Conservation (phyloP, 345 rosid species). For the Litchi chinensis region DNA sequence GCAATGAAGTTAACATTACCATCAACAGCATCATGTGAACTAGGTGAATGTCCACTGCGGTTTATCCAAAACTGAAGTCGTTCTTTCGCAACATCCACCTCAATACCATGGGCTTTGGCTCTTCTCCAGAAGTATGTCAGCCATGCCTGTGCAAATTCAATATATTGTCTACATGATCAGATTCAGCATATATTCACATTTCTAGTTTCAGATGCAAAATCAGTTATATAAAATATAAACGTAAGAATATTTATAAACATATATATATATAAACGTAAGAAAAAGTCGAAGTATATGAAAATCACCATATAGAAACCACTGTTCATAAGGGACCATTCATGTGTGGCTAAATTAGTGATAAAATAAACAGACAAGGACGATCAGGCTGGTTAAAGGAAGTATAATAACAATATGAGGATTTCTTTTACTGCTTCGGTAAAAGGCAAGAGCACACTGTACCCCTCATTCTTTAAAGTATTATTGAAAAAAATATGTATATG, state of each 20-base stretch:
- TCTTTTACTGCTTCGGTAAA: background rate
- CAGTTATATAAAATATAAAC: background rate
- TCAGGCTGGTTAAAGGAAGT: background rate
- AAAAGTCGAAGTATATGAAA: background rate
- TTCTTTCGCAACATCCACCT: constrained; percentile 75
- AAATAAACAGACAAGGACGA: background rate
- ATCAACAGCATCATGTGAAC: constrained; percentile 83
- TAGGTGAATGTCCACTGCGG: constrained; percentile 77
- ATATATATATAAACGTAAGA: background rate
- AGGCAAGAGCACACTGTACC: background rate
- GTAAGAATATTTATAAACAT: background rate
- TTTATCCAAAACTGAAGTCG: constrained; percentile 84
- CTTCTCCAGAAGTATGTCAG: constrained; percentile 98
- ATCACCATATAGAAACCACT: background rate
- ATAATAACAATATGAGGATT: background rate
- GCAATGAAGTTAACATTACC: constrained; percentile 42
- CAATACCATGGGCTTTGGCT: constrained; percentile 76
- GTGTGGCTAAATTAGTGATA: background rate
- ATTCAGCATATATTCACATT: background rate
- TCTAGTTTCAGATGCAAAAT: background rate
- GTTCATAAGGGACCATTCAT: constrained; percentile 6
- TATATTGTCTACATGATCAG: background rate
- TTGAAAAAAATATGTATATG: background rate
- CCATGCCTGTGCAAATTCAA: constrained; percentile 70
- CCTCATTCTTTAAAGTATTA: background rate